Evolutionary conservation across 1,284 basidiomycete genomes (phyloP).

Genomic region (Grifola frondosa): DNA sequence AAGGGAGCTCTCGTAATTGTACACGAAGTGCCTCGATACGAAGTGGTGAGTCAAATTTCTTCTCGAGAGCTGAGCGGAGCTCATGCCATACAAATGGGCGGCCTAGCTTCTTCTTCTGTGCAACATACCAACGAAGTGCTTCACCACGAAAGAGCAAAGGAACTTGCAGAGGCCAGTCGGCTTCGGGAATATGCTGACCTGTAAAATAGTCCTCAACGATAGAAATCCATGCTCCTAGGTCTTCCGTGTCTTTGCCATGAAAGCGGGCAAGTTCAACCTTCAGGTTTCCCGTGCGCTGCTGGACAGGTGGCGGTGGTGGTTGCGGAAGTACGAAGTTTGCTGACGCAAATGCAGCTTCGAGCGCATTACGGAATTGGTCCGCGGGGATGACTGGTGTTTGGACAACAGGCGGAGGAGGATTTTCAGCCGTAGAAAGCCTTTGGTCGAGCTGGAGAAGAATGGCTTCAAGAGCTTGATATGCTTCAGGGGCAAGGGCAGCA

Average conservation of each 20-base stretch:
- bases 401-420: too few species aligned
- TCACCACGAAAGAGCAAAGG: conserved; percentile 6
- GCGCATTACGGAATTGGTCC: not conserved
- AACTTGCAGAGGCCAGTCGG: conserved; percentile 5
- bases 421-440: not conserved
- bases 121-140: conserved; percentile 3
- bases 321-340: conserved; percentile 1
- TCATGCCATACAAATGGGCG: not conserved
- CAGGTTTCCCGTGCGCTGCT: not conserved
- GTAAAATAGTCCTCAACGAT: conserved; percentile 2
- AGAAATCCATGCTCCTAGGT: conserved; percentile 2
- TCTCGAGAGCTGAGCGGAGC: not conserved
- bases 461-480: not conserved
- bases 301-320: too few species aligned
- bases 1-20: not conserved
- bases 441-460: conserved; percentile 1
- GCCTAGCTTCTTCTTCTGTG: conserved; percentile 4
- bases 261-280: conserved; percentile 3
- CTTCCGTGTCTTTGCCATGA: conserved; percentile 2
- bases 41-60: conserved; percentile 3
- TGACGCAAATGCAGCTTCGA: not conserved
- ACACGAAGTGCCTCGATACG: conserved; percentile 3
- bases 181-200: conserved; percentile 2
- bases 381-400: too few species aligned
- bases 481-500: not conserved